Percentiles rank a stretch among this genome's conserved stretches.
These are phyloP conservation scores for Phytophthora aleatoria DNA, from an alignment of 352 stramenopile genomes.

Conservation along the genomic window DNA sequence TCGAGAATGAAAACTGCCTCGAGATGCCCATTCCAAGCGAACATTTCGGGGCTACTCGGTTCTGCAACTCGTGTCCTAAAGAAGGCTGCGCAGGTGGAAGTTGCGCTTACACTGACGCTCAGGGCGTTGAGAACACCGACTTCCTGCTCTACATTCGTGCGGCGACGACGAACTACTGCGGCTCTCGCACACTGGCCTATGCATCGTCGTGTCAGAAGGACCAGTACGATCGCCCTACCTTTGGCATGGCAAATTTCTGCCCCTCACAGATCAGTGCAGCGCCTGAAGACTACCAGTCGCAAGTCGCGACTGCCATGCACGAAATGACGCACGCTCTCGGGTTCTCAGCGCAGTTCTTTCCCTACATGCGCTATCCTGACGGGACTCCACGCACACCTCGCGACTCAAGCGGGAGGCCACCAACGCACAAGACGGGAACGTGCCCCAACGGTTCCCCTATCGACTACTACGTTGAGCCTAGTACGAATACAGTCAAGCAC, in stretches of 20 bases:
- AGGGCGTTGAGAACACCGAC: slow-evolving; percentile 55
- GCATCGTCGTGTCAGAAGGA: slow-evolving; percentile 84
- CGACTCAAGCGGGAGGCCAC: slow-evolving; percentile 45
- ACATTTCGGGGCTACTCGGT: slow-evolving; percentile 60
- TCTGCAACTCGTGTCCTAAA: slow-evolving; percentile 52
- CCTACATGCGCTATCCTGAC: slow-evolving; percentile 71
- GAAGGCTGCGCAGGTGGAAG: slow-evolving; percentile 44
- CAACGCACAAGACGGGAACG: slow-evolving; percentile 29
- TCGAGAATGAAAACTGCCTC: slow-evolving; percentile 58
- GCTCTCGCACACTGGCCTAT: slow-evolving; percentile 64
- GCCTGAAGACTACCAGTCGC: slow-evolving; percentile 55
- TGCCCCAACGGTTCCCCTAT: slow-evolving; percentile 64
- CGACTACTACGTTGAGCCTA: slow-evolving; percentile 43
- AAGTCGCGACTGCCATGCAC: slow-evolving; percentile 77
- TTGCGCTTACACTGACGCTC: slow-evolving; percentile 41
- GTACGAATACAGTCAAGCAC: slow-evolving; percentile 56
- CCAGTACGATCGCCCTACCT: slow-evolving; percentile 82
- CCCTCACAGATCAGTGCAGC: slow-evolving; percentile 65
- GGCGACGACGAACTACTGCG: slow-evolving; percentile 54
- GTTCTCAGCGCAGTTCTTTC: slow-evolving; percentile 79
- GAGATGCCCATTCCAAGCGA: slow-evolving; percentile 73
- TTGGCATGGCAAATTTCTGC: slow-evolving; percentile 88
- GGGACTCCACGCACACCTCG: slow-evolving; percentile 70
- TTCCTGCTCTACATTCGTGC: slow-evolving; percentile 80
- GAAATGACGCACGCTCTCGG: slow-evolving; percentile 85